Conservation (phyloP, 257 asterid genomes). For the Solanum dulcamara region DNA sequence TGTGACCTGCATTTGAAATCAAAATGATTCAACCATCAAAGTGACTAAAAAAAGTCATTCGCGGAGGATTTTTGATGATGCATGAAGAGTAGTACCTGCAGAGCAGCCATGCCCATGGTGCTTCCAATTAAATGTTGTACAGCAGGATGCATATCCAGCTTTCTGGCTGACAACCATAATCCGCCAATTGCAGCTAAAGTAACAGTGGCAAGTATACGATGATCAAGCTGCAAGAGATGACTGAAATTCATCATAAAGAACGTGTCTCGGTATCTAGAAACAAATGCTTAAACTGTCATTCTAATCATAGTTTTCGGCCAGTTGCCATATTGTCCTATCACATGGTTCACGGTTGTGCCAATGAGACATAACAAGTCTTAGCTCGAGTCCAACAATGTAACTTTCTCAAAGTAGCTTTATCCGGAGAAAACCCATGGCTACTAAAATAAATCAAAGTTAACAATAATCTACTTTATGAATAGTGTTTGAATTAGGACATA, state of each 20-base stretch:
- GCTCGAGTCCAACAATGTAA: background rate
- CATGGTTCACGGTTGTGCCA: background rate
- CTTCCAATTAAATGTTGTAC: constrained; percentile 51
- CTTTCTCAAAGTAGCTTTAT: background rate
- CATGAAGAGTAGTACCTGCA: constrained; percentile 52
- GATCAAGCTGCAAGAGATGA: constrained; percentile 51
- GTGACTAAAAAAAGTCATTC: background rate
- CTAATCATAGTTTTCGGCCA: background rate
- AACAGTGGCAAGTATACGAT: constrained; percentile 88
- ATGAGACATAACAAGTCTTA: background rate
- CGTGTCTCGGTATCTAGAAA: background rate
- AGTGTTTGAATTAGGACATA: background rate
- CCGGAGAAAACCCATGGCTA: background rate
- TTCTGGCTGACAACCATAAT: constrained; percentile 66
- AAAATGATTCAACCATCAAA: background rate
- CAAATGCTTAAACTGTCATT: background rate
- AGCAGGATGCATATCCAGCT: constrained; percentile 78
- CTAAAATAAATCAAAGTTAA: background rate
- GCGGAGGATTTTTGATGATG: background rate
- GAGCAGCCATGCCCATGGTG: constrained; percentile 78
- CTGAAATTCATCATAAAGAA: background rate
- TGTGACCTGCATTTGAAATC: constrained; percentile 40
- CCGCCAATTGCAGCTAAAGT: constrained; percentile 62
- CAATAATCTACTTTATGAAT: background rate
- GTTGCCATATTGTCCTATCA: background rate